phyloP scores from a whole-genome alignment of 768 basidiomycete species.

The Hericium rajendrae region DNA sequence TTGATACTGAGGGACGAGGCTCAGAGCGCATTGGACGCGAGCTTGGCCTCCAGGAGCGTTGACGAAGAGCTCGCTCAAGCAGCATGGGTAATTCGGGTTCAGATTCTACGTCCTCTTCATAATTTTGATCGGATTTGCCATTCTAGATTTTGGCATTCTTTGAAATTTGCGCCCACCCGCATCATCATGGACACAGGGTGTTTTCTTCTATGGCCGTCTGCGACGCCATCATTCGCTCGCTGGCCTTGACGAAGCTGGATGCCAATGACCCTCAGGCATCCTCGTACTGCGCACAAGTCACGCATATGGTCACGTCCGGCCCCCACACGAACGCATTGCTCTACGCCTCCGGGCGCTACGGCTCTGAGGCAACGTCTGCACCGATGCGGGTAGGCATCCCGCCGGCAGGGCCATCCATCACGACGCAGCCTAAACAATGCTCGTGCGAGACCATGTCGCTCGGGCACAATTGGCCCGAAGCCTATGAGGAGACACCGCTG shows the following conservation, averaged over 20 bases:
- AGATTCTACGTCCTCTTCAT: neutral
- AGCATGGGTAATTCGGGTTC: constrained; percentile 47
- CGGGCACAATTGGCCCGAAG: constrained; percentile 38
- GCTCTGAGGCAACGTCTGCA: neutral
- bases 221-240: constrained; percentile 56
- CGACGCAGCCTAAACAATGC: constrained; percentile 24
- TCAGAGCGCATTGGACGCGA: constrained; percentile 61
- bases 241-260: constrained; percentile 53
- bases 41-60: constrained; percentile 60
- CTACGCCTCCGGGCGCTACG: neutral
- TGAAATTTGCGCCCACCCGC: constrained; percentile 61
- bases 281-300: constrained; percentile 2
- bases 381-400: neutral
- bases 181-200: constrained; percentile 43
- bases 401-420: neutral
- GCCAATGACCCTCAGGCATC: constrained; percentile 31
- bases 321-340: neutral
- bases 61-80: constrained; percentile 69
- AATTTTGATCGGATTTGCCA: neutral
- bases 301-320: constrained; percentile 5
- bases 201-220: constrained; percentile 50
- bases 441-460: constrained; percentile 43
- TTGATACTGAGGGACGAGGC: constrained; percentile 57
- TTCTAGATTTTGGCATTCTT: constrained; percentile 59
- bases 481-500: constrained; percentile 43